phyloP scores from a whole-genome alignment of 2,329 filamentous ascomycete species.

The Juglanconis juglandina region DNA sequence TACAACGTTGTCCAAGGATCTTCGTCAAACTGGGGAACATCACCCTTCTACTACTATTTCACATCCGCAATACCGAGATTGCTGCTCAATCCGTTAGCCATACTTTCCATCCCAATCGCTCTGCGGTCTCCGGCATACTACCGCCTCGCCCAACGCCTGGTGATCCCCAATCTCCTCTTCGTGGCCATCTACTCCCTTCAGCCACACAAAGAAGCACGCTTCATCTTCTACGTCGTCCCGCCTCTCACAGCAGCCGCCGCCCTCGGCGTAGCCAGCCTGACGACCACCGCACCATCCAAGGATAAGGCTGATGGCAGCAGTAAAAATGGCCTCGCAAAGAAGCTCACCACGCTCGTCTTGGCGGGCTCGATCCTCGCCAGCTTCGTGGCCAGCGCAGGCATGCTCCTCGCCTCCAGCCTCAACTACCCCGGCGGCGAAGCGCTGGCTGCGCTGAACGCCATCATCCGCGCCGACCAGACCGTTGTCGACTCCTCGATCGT shows the following conservation, averaged over 20 bases:
- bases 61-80: conserved; percentile 76
- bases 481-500: conserved; percentile 33
- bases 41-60: conserved; percentile 85
- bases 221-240: conserved; percentile 86
- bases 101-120: conserved; percentile 53
- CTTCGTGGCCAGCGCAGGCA: conserved; percentile 57
- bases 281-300: conserved; percentile 32
- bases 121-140: conserved; percentile 45
- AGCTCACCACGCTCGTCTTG: conserved; percentile 42
- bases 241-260: conserved; percentile 75
- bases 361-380: conserved; percentile 59
- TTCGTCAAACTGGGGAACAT: conserved; percentile 82
- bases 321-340: conserved; percentile 55
- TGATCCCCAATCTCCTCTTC: conserved; percentile 68
- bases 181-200: conserved; percentile 79
- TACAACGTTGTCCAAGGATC: conserved; percentile 86
- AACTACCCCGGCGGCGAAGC: conserved; percentile 94
- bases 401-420: conserved; percentile 77
- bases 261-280: conserved; percentile 68
- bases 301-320: conserved; percentile 1
- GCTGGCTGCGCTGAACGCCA: conserved; percentile 50
- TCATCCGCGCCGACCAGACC: conserved; percentile 31
- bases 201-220: conserved; percentile 94
- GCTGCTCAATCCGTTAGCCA: conserved; percentile 72
- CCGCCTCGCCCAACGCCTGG: conserved; percentile 43